These are phyloP conservation scores for Leucocoprinus birnbaumii DNA, from an alignment of 768 basidiomycete genomes.

Conservation along the genomic window DNA sequence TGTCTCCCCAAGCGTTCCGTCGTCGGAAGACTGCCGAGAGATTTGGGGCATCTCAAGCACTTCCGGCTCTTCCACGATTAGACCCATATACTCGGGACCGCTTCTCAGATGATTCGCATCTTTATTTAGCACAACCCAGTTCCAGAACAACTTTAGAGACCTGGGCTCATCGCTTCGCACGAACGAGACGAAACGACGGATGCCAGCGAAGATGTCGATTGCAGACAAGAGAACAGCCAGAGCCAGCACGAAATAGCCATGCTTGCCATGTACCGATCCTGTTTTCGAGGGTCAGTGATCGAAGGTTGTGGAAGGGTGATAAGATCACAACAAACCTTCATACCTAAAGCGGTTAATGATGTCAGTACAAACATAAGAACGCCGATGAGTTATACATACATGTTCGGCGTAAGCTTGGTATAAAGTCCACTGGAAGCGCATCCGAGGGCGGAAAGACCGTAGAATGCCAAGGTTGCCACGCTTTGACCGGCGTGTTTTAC, in stretches of 20 bases:
- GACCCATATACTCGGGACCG: slow-evolving; percentile 54
- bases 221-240: slow-evolving; percentile 34
- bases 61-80: slow-evolving; percentile 53
- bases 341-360: slow-evolving; percentile 48
- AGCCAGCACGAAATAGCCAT: slow-evolving; percentile 52
- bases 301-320: not conserved
- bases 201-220: slow-evolving; percentile 49
- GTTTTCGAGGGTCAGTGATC: not conserved
- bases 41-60: slow-evolving; percentile 48
- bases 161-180: slow-evolving; percentile 37
- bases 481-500: slow-evolving; percentile 67
- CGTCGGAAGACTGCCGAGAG: slow-evolving; percentile 28
- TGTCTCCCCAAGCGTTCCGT: slow-evolving; percentile 34
- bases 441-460: slow-evolving; percentile 57
- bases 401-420: slow-evolving; percentile 75
- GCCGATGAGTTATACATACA: slow-evolving; percentile 38
- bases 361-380: slow-evolving; percentile 17
- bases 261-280: slow-evolving; percentile 55
- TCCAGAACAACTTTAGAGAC: slow-evolving; percentile 52
- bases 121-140: slow-evolving; percentile 49
- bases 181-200: slow-evolving; percentile 52
- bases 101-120: slow-evolving; percentile 24
- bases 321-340: slow-evolving; percentile 38
- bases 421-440: slow-evolving; percentile 70
- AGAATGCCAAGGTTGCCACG: slow-evolving; percentile 60